A percentile compares a stretch with the other conserved stretches of the same genome.
phyloP scores from a whole-genome alignment of 73 alveolate genomes.

The Durusdinium trenchii region DNA sequence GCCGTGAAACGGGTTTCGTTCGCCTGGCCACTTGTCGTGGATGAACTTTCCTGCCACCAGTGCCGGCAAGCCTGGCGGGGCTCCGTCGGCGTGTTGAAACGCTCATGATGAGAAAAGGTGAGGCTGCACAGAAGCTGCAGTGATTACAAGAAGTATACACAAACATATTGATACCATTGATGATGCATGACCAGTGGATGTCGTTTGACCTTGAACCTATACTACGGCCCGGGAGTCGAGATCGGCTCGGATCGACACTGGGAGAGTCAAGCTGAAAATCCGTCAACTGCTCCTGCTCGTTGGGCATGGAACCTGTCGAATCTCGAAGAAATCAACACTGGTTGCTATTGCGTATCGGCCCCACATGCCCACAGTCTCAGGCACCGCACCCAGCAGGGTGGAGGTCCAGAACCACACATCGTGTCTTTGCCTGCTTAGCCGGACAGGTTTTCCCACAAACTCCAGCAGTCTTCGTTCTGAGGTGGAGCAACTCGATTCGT shows the following conservation, averaged over 20 bases:
- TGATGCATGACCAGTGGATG: not conserved
- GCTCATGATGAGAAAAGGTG: no score
- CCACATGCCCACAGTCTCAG: not conserved
- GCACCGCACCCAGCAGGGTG: slow-evolving; percentile 19
- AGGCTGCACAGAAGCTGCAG: no score
- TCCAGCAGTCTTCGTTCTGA: not conserved
- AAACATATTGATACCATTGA: not conserved
- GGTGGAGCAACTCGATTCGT: not conserved
- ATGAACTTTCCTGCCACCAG: slow-evolving; percentile 46
- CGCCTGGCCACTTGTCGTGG: slow-evolving; percentile 61
- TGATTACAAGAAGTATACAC: no score
- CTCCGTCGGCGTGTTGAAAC: no score
- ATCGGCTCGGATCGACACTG: not conserved
- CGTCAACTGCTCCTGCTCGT: not conserved
- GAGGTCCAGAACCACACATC: slow-evolving; percentile 53
- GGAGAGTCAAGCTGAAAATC: not conserved
- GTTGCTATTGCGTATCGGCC: not conserved
- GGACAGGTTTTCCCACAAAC: not conserved
- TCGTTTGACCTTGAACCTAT: not conserved
- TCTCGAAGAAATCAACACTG: not conserved
- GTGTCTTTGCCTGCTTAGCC: not conserved
- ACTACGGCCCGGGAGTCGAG: not conserved
- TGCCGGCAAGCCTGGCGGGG: not conserved
- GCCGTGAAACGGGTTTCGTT: not conserved
- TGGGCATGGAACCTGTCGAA: not conserved